Evolutionary conservation across 2,329 filamentous ascomycete species (phyloP).

Genomic region (Cordyceps tenuipes): DNA sequence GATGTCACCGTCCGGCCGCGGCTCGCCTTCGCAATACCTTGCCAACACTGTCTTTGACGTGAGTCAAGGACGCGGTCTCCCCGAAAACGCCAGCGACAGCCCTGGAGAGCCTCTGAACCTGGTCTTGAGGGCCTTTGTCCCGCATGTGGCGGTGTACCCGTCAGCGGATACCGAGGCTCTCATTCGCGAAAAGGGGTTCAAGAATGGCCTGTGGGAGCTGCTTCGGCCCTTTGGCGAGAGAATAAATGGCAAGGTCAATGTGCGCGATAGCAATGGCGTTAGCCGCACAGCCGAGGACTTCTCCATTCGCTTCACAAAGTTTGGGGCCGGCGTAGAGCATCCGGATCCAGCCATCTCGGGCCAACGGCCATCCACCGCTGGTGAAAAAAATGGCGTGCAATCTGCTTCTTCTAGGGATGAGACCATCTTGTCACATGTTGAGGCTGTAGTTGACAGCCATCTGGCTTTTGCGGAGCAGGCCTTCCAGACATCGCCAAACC

Average conservation of each 20-base stretch:
- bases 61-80: conserved; percentile 34
- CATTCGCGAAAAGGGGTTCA: conserved; percentile 74
- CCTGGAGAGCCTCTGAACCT: conserved; percentile 52
- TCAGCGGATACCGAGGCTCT: conserved; percentile 79
- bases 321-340: conserved; percentile 51
- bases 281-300: conserved; percentile 84
- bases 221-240: conserved; percentile 85
- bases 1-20: conserved; percentile 55
- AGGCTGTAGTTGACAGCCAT: conserved; percentile 72
- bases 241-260: conserved; percentile 77
- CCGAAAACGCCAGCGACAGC: conserved; percentile 35
- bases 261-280: conserved; percentile 81
- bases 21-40: conserved; percentile 47
- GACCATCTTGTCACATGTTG: conserved; percentile 53
- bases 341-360: conserved; percentile 32
- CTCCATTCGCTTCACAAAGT: conserved; percentile 72
- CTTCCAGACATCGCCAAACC: conserved; percentile 29
- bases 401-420: conserved; percentile 24
- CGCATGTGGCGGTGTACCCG: conserved; percentile 79
- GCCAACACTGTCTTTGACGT: conserved; percentile 51
- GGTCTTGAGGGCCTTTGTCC: conserved; percentile 78
- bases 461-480: conserved; percentile 65
- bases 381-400: conserved; percentile 22
- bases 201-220: conserved; percentile 72
- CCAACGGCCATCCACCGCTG: conserved; percentile 33